Percentiles rank a stretch among this genome's conserved stretches.
These are phyloP conservation scores for Tricholoma hemisulphureum DNA, from an alignment of 768 basidiomycete species.

Conservation along the genomic window DNA sequence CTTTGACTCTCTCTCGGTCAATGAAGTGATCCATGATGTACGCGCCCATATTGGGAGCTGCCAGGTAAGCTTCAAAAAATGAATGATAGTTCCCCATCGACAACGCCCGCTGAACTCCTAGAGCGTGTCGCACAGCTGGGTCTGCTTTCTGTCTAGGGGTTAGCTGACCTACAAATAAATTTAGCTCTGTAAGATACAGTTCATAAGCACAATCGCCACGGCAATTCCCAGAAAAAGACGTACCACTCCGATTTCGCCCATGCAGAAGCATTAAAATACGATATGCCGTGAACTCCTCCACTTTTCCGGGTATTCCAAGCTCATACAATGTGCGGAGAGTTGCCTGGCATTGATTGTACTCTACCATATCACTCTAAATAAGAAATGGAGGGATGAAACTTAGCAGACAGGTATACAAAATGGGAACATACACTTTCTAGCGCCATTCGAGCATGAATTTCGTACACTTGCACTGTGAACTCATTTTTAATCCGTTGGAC, in stretches of 20 bases:
- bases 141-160: slow-evolving; percentile 86
- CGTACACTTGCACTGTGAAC: slow-evolving; percentile 95
- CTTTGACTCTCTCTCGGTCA: slow-evolving; percentile 82
- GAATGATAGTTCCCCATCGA: slow-evolving; percentile 94
- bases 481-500: slow-evolving; percentile 99
- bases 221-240: slow-evolving; percentile 16
- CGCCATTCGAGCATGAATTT: slow-evolving; percentile 97
- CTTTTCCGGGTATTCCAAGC: slow-evolving; percentile 87
- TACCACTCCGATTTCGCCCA: slow-evolving; percentile 91
- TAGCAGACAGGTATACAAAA: slow-evolving; percentile 4
- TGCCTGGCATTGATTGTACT: slow-evolving; percentile 98
- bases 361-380: slow-evolving; percentile 88
- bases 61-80: slow-evolving; percentile 80
- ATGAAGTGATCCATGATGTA: slow-evolving; percentile 99
- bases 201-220: not conserved
- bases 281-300: slow-evolving; percentile 96
- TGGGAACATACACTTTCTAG: slow-evolving; percentile 68
- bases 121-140: slow-evolving; percentile 80
- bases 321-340: slow-evolving; percentile 89
- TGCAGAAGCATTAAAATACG: slow-evolving; percentile 95
- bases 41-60: slow-evolving; percentile 93
- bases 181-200: slow-evolving; percentile 69
- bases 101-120: slow-evolving; percentile 83
- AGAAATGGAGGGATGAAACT: slow-evolving; percentile 5
- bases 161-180: slow-evolving; percentile 96